These are phyloP conservation scores for Crithidia expoeki DNA, from an alignment of 208 protist species.

Conservation along the genomic window DNA sequence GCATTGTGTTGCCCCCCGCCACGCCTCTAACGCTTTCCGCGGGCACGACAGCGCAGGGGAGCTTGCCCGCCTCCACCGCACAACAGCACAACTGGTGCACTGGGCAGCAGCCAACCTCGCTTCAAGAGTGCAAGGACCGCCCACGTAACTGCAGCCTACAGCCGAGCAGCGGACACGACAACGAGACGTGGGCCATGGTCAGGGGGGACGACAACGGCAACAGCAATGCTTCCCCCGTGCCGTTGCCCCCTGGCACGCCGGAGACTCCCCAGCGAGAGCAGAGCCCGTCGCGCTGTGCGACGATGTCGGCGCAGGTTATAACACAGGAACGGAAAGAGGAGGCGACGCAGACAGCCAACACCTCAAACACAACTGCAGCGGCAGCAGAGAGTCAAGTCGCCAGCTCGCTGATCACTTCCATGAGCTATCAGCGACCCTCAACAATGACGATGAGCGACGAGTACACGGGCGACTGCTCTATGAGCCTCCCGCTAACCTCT, in stretches of 20 bases:
- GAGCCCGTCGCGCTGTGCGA: conserved; percentile 53
- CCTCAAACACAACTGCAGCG: background rate
- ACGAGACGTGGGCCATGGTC: background rate
- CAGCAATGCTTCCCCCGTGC: conserved; percentile 27
- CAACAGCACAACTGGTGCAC: background rate
- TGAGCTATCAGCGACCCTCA: conserved; percentile 45
- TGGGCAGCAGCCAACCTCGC: background rate
- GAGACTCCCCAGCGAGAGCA: conserved; percentile 42
- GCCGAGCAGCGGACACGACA: background rate
- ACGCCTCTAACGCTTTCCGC: conserved; percentile 14
- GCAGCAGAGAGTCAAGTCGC: background rate
- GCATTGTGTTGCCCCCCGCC: conserved; percentile 20
- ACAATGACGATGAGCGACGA: conserved; percentile 28
- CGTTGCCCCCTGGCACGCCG: conserved; percentile 21
- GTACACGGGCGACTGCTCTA: conserved; percentile 31
- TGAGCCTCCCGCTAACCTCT: conserved; percentile 43
- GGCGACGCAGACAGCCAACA: background rate
- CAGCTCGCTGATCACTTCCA: conserved; percentile 46
- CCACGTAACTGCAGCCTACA: background rate
- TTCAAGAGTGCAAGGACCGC: background rate
- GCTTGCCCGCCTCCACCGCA: background rate
- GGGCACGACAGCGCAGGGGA: background rate
- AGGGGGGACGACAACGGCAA: background rate
- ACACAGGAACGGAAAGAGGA: background rate
- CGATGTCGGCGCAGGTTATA: conserved; percentile 12